Conservation (phyloP, 2,329 filamentous ascomycete species). For the Colletotrichum chlorophyti region DNA sequence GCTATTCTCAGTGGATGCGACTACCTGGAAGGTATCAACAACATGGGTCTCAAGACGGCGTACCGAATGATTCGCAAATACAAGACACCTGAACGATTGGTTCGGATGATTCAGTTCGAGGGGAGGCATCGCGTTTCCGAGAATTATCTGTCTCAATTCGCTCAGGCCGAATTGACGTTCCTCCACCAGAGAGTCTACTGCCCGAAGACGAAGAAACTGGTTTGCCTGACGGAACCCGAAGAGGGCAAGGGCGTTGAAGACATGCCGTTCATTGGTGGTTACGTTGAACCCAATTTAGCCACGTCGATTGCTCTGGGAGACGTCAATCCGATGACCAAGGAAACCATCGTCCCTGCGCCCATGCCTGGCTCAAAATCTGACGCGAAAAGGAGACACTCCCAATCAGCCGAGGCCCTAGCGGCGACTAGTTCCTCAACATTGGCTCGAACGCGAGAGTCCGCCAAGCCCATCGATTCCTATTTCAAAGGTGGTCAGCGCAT, state of each 20-base stretch:
- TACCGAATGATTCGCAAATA: constrained; percentile 90
- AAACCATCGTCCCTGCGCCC: constrained; percentile 55
- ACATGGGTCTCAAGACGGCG: constrained; percentile 91
- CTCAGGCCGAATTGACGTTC: constrained; percentile 90
- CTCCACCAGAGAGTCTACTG: constrained; percentile 95
- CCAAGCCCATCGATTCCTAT: constrained; percentile 62
- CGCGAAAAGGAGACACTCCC: constrained; percentile 49
- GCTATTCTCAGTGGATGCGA: constrained; percentile 96
- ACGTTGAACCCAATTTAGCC: constrained; percentile 74
- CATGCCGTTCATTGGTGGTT: constrained; percentile 82
- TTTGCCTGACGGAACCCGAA: constrained; percentile 75
- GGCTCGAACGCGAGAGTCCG: constrained; percentile 33
- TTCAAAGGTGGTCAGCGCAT: constrained; percentile 59
- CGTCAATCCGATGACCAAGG: constrained; percentile 88
- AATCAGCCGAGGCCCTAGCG: constrained; percentile 30
- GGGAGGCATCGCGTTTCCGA: constrained; percentile 82
- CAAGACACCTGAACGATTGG: constrained; percentile 82
- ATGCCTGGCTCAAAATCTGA: constrained; percentile 52
- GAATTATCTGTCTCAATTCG: constrained; percentile 82
- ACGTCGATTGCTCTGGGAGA: constrained; percentile 80
- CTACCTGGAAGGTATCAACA: constrained; percentile 85
- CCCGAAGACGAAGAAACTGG: constrained; percentile 71
- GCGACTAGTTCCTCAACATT: constrained; percentile 32
- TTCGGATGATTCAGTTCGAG: constrained; percentile 87
- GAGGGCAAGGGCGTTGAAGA: constrained; percentile 68